phyloP scores from a whole-genome alignment of 2,329 filamentous ascomycete genomes.

The Diaporthe humulicola region DNA sequence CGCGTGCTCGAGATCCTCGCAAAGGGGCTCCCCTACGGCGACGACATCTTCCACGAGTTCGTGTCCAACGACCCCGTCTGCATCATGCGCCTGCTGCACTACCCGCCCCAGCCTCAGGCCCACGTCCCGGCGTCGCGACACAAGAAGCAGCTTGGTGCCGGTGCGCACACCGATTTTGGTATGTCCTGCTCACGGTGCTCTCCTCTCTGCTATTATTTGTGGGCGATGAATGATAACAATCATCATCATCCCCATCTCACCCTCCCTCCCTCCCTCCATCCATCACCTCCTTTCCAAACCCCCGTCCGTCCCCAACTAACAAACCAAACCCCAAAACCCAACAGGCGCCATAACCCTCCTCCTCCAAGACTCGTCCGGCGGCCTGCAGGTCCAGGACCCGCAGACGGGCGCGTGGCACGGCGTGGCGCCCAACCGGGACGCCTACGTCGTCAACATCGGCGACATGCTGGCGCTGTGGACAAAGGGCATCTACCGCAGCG shows the following conservation, averaged over 20 bases:
- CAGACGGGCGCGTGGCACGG: slow-evolving; percentile 58
- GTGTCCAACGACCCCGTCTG: slow-evolving; percentile 56
- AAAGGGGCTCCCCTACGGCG: slow-evolving; percentile 55
- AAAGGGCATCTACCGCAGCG: slow-evolving; percentile 65
- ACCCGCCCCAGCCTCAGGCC: slow-evolving; percentile 54
- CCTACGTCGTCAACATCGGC: slow-evolving; percentile 65
- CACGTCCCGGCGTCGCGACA: slow-evolving; percentile 40
- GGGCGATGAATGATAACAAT: not conserved
- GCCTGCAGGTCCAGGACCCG: slow-evolving; percentile 64
- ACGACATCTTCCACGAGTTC: slow-evolving; percentile 59
- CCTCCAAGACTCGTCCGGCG: slow-evolving; percentile 63
- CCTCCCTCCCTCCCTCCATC: not conserved
- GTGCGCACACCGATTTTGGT: slow-evolving; percentile 69
- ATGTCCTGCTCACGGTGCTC: not conserved
- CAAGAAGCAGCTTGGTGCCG: slow-evolving; percentile 52
- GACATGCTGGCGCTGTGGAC: slow-evolving; percentile 65
- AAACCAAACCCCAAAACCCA: not conserved
- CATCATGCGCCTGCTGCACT: slow-evolving; percentile 62
- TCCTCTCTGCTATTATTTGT: not conserved
- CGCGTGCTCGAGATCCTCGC: slow-evolving; percentile 58
- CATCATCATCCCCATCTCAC: not conserved
- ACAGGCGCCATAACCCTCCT: slow-evolving; percentile 64
- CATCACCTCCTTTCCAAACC: not conserved
- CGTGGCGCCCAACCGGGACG: slow-evolving; percentile 58
- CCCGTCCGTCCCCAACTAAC: not conserved